These are phyloP conservation scores for Rhizomucor miehei DNA, from an alignment of 371 early-diverging fungal species.

Conservation along the genomic window DNA sequence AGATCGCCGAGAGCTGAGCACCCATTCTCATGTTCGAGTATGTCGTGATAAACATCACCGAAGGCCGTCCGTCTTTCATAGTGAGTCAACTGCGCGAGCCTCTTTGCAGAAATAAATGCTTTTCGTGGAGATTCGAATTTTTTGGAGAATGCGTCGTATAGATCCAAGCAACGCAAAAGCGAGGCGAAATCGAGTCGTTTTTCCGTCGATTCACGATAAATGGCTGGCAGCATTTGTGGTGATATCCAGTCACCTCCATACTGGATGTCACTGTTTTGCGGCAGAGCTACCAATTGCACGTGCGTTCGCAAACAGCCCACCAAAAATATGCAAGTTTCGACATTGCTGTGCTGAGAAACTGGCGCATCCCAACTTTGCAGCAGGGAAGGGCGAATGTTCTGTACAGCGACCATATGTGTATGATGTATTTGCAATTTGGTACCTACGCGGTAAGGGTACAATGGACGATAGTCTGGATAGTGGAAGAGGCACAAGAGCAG, in stretches of 20 bases:
- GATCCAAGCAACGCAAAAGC: neutral
- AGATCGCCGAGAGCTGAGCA: neutral
- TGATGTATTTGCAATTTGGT: constrained; percentile 15
- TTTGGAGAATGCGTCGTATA: neutral
- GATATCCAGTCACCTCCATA: neutral
- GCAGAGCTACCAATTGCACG: constrained; percentile 11
- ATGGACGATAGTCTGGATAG: constrained; percentile 7
- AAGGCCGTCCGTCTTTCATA: neutral
- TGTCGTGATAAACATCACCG: neutral
- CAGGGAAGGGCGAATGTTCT: neutral
- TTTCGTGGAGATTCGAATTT: neutral
- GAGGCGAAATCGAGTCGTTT: neutral
- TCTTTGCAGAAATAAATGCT: neutral
- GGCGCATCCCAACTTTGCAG: constrained; percentile 2
- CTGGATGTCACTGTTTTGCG: constrained; percentile 1
- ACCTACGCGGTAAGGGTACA: constrained; percentile 19
- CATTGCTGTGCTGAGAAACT: neutral
- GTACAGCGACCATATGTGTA: constrained; percentile 13
- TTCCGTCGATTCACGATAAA: neutral
- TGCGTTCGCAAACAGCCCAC: constrained; percentile 19
- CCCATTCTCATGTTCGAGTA: neutral
- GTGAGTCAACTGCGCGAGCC: neutral
- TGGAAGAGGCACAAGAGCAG: constrained; percentile 22
- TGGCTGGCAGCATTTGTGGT: neutral
- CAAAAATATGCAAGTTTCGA: neutral